Conservation (phyloP, 192 early-diverging fungal genomes). For the Coemansia sp. region DNA sequence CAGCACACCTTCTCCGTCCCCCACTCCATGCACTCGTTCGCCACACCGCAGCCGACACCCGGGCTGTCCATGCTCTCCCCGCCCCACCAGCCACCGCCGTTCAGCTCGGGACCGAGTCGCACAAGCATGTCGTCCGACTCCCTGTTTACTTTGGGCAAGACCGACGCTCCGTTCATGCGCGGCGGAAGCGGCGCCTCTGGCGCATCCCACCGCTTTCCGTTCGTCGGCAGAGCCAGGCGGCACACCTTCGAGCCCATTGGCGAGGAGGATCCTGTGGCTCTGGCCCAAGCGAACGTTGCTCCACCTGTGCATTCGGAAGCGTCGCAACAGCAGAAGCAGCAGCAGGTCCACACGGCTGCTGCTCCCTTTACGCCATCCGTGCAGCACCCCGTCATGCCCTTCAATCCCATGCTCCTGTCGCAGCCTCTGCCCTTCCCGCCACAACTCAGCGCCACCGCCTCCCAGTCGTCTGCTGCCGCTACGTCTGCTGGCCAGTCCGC, state of each 20-base stretch:
- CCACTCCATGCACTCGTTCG: background rate
- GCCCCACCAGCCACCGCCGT: background rate
- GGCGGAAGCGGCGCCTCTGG: background rate
- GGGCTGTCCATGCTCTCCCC: constrained; percentile 3
- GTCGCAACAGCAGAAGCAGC: constrained; percentile 9
- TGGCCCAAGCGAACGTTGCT: constrained; percentile 19
- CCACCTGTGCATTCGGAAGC: background rate
- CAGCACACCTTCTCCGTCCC: constrained; percentile 15
- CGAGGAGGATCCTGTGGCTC: constrained; percentile 38
- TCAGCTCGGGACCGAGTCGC: constrained; percentile 20
- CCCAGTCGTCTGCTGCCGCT: background rate
- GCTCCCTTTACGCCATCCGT: background rate
- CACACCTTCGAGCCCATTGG: constrained; percentile 51
- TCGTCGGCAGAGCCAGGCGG: constrained; percentile 16
- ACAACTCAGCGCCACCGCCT: constrained; percentile 13
- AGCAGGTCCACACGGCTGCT: background rate
- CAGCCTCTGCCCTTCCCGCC: constrained; percentile 47
- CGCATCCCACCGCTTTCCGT: constrained; percentile 7
- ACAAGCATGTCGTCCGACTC: constrained; percentile 21
- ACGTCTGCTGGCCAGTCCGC: background rate
- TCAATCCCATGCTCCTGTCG: constrained; percentile 49
- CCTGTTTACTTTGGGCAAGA: constrained; percentile 20
- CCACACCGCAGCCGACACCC: constrained; percentile 2
- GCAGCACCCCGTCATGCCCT: constrained; percentile 9
- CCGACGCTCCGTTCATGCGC: background rate